phyloP scores from a whole-genome alignment of 352 stramenopile genomes.

The Phytophthora chlamydospora region DNA sequence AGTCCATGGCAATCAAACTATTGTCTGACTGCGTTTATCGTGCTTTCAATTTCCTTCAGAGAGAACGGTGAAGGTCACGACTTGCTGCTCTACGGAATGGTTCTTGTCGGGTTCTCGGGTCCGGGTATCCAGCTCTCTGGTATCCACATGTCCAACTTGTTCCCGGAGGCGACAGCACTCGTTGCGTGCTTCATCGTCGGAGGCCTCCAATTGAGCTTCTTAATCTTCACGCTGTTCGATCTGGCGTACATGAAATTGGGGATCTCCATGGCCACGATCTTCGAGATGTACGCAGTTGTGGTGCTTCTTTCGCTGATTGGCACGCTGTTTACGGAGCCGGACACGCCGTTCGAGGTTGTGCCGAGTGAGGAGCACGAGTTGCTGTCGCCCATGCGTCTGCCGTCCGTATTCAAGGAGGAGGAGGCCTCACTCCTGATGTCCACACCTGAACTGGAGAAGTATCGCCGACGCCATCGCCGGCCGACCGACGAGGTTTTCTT shows the following conservation, averaged over 20 bases:
- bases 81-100: conserved; percentile 65
- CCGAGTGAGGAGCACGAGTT: conserved; percentile 45
- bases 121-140: conserved; percentile 69
- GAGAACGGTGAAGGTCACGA: conserved; percentile 37
- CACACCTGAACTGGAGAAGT: conserved; percentile 55
- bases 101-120: conserved; percentile 66
- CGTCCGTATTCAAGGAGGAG: conserved; percentile 66
- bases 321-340: conserved; percentile 63
- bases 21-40: not conserved
- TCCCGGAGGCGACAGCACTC: conserved; percentile 66
- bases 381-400: conserved; percentile 62
- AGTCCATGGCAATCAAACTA: too few relatives aligned
- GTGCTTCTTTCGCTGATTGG: conserved; percentile 55
- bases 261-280: conserved; percentile 52
- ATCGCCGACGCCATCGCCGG: conserved; percentile 28
- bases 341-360: conserved; percentile 50
- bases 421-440: conserved; percentile 52
- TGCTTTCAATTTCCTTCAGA: conserved; percentile 20
- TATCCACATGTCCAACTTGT: conserved; percentile 82
- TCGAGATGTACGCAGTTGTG: conserved; percentile 55
- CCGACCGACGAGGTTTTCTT: conserved; percentile 43
- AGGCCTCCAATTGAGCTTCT: conserved; percentile 72
- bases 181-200: conserved; percentile 78
- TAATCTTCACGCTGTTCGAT: conserved; percentile 75
- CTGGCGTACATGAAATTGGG: conserved; percentile 48